Percentiles rank a stretch among this genome's conserved stretches.
phyloP scores from a whole-genome alignment of 768 basidiomycete species.

The Boletus eberwhitei region DNA sequence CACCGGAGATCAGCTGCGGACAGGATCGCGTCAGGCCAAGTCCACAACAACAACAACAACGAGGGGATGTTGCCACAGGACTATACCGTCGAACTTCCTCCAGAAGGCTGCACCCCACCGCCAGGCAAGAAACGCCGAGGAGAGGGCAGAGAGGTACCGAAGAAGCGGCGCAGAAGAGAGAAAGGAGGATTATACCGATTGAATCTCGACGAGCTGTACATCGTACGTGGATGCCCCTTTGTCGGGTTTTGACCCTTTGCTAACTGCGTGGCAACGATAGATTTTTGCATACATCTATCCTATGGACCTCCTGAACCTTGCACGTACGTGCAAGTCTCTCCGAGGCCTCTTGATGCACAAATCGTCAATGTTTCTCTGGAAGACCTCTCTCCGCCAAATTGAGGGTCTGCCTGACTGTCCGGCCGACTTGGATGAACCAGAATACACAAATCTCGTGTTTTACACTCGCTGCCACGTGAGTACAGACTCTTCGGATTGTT shows the following conservation, averaged over 20 bases:
- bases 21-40: background rate
- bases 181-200: slow-evolving; percentile 8
- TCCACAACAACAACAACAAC: background rate
- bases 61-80: background rate
- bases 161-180: slow-evolving; percentile 6
- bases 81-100: background rate
- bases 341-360: slow-evolving; percentile 37
- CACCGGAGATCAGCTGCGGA: background rate
- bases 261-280: slow-evolving; percentile 19
- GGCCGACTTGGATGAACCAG: slow-evolving; percentile 41
- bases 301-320: slow-evolving; percentile 30
- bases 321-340: slow-evolving; percentile 40
- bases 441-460: slow-evolving; percentile 44
- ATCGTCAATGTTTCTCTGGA: slow-evolving; percentile 30
- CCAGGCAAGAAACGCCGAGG: slow-evolving; percentile 6
- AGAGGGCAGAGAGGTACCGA: background rate
- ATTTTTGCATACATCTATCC: slow-evolving; percentile 41
- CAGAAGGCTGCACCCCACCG: background rate
- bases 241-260: background rate
- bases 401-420: slow-evolving; percentile 43
- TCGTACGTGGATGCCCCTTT: slow-evolving; percentile 9
- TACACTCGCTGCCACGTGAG: slow-evolving; percentile 24
- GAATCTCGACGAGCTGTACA: slow-evolving; percentile 22
- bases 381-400: slow-evolving; percentile 29
- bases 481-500: background rate